Evolutionary conservation across 148 eudicot species (phyloP).

Genomic region (Chenopodium berlandieri): DNA sequence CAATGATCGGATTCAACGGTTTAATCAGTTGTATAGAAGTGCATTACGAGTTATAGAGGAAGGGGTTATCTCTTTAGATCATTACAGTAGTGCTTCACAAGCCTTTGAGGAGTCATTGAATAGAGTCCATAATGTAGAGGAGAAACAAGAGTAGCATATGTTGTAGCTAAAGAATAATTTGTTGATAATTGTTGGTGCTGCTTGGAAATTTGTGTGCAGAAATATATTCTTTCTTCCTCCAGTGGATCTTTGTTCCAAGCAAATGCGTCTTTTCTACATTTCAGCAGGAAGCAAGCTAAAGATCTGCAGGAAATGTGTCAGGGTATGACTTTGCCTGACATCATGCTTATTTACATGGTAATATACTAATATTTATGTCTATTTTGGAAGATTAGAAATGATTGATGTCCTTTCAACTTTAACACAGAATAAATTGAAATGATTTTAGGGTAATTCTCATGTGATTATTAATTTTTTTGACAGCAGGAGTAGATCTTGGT

Average conservation of each 20-base stretch:
- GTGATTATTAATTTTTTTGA: not conserved
- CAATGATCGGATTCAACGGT: conserved; percentile 40
- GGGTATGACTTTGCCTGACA: not conserved
- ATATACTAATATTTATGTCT: not conserved
- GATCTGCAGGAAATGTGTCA: not conserved
- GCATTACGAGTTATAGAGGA: conserved; percentile 81
- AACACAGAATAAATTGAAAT: no score
- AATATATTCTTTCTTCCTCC: not conserved
- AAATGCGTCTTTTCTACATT: not conserved
- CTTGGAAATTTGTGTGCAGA: conserved; percentile 15
- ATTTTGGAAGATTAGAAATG: not conserved
- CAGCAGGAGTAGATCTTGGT: not conserved
- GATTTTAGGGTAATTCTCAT: no score
- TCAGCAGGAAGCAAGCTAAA: not conserved
- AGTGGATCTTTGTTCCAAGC: not conserved
- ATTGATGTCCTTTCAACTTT: not conserved
- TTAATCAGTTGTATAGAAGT: conserved; percentile 56
- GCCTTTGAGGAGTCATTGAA: conserved; percentile 65
- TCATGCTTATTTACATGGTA: not conserved
- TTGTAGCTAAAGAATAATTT: not conserved
- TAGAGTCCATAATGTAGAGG: conserved; percentile 58
- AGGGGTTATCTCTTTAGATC: conserved; percentile 65
- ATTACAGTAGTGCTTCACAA: conserved; percentile 61
- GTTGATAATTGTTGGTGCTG: not conserved
- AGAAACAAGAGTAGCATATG: conserved; percentile 34